Base-by-base conservation (phyloP, 2,329 filamentous ascomycete species). In the Diaporthe eres region DNA sequence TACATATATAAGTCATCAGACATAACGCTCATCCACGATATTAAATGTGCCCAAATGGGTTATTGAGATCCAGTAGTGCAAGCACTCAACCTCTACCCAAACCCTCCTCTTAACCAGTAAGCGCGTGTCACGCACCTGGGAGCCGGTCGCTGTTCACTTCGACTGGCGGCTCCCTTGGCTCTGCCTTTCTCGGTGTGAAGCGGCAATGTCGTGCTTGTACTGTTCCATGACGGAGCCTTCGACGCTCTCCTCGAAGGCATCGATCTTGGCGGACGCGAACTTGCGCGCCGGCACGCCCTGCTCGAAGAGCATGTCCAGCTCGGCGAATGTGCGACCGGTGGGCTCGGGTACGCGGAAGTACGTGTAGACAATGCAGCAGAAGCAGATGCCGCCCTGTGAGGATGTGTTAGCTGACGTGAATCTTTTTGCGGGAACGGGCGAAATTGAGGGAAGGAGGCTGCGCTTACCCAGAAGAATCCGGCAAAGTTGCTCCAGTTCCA, bases 401-500 rank as follows among this genome's bases (percentile, higher is more conserved):
- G 39, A 47, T n/a, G 13, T 42, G 75, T 78, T 53, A 77, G 67
- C 77, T 75, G 73, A 79, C 74, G 77, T 75, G 44, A 67, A 28
- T 22, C 2, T 37, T 57, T 78, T n/a, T 15, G 28, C 1, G 34
- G 22, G 65, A 60, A 65, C 19, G 68, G 4, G 71, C 68, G 15
- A 12, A n/a, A 25, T 47, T 42, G 19, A 37, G 17, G 7, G 9
- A 49, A 51, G 31, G 5, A 22, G n/a, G 17, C 39, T 37, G 12
- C 44, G 80, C 87, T 80, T 82, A 89, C 85, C 94, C 95, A 95
- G 87, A 97, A 97, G 86, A 98, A 97, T 39, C 95, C 95, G 0
- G 95, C 91, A 80, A 90, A 97, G 85, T 97, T 97, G 77, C 91
- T 89, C 95, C 95, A 98, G 84, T 97, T 87, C 95, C 96, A 98